Conservation (phyloP, 345 rosid species). For the Aquilaria sinensis region DNA sequence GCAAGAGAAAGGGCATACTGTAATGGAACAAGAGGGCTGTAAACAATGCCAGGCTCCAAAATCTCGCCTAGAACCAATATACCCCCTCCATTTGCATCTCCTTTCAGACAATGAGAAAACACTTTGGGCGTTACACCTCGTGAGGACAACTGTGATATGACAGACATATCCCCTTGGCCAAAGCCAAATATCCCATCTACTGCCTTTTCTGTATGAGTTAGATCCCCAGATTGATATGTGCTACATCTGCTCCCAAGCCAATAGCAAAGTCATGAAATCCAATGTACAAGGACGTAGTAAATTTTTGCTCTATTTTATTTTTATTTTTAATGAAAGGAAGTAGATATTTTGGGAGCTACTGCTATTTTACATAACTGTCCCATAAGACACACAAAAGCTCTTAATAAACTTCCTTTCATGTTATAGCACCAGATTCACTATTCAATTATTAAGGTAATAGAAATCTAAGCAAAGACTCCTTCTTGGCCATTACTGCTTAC, state of each 20-base stretch:
- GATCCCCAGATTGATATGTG: constrained; percentile 76
- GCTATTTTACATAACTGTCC: too few species aligned
- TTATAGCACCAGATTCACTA: too few species aligned
- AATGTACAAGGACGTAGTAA: too few species aligned
- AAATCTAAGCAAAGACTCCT: too few species aligned
- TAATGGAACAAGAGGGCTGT: constrained; percentile 83
- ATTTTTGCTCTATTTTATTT: too few species aligned
- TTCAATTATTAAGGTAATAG: too few species aligned
- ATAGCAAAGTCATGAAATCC: neutral
- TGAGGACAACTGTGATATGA: constrained; percentile 85
- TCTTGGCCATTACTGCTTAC: too few species aligned
- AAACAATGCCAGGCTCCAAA: constrained; percentile 84
- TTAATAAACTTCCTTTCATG: too few species aligned
- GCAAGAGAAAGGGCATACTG: constrained; percentile 42
- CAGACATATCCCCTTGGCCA: constrained; percentile 77
- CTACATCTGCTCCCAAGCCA: constrained; percentile 68
- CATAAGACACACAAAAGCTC: too few species aligned
- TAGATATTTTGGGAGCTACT: too few species aligned
- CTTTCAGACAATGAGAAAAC: constrained; percentile 95
- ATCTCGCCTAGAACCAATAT: constrained; percentile 96
- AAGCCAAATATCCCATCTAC: constrained; percentile 99
- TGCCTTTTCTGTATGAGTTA: constrained; percentile 83
- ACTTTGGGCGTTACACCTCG: constrained; percentile 73
- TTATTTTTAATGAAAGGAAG: too few species aligned
- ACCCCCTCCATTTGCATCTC: constrained; percentile 90